Percentiles rank a stretch among this genome's conserved stretches.
These are phyloP conservation scores for Thelephora aurantiotincta DNA, from an alignment of 768 basidiomycete species.

Conservation along the genomic window DNA sequence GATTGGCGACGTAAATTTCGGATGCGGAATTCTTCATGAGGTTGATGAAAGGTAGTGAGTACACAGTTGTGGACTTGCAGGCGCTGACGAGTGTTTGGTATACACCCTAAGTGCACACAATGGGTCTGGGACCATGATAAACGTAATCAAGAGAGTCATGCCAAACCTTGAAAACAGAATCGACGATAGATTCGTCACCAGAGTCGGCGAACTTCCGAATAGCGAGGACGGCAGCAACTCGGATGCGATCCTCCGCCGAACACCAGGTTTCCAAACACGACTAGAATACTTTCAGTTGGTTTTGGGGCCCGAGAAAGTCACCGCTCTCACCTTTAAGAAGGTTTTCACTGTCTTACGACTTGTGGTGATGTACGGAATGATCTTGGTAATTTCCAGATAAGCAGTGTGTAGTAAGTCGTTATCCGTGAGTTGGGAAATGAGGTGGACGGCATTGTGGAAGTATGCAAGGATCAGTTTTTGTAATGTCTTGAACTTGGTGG, in stretches of 20 bases:
- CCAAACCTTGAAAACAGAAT: conserved; percentile 74
- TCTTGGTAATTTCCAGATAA: conserved; percentile 72
- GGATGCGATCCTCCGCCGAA: conserved; percentile 61
- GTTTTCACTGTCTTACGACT: conserved; percentile 75
- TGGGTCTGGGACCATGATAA: background rate
- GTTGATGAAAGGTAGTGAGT: conserved; percentile 84
- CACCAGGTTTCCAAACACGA: conserved; percentile 80
- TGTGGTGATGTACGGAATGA: conserved; percentile 77
- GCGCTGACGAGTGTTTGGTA: conserved; percentile 79
- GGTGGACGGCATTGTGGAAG: conserved; percentile 73
- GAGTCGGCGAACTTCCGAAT: conserved; percentile 68
- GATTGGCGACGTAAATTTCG: conserved; percentile 75
- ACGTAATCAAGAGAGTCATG: background rate
- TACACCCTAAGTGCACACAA: conserved; percentile 16
- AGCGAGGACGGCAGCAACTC: conserved; percentile 78
- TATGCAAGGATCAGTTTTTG: conserved; percentile 83
- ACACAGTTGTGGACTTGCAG: conserved; percentile 70
- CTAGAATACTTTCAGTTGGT: conserved; percentile 21
- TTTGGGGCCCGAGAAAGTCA: background rate
- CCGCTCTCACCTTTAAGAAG: conserved; percentile 61
- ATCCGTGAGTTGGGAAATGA: conserved; percentile 66
- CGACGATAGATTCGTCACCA: conserved; percentile 67
- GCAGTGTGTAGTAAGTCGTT: conserved; percentile 52
- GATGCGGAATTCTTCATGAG: conserved; percentile 97
- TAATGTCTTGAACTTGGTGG: conserved; percentile 65